Evolutionary conservation across 1,139 yeast genomes (phyloP).

Genomic region (Pneumocystis sp.): DNA sequence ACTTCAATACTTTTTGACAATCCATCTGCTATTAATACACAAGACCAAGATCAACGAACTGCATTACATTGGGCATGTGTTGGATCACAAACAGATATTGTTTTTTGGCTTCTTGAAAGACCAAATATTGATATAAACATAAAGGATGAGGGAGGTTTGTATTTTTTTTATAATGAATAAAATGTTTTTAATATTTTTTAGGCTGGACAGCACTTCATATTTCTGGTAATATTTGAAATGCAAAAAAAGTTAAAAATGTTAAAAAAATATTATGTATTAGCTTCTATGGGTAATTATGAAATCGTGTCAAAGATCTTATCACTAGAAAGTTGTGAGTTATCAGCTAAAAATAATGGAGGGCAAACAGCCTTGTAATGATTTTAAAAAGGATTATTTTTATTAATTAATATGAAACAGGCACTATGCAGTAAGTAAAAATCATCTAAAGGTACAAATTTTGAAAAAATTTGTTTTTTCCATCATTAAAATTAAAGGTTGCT

Average conservation of each 20-base stretch:
- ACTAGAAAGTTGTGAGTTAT: conserved; percentile 33
- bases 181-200: neutral
- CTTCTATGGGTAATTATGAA: conserved; percentile 52
- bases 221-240: conserved; percentile 5
- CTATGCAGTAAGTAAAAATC: conserved; percentile 41
- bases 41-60: conserved; percentile 63
- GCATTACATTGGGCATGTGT: conserved; percentile 88
- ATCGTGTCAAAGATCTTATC: conserved; percentile 35
- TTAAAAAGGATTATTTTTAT: neutral
- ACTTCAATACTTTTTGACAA: neutral
- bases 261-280: conserved; percentile 78
- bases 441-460: conserved; percentile 25
- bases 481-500: conserved; percentile 31
- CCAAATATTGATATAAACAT: conserved; percentile 49
- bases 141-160: conserved; percentile 43
- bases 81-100: conserved; percentile 40
- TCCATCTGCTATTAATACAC: neutral
- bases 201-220: neutral
- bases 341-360: conserved; percentile 48
- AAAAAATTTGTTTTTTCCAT: conserved; percentile 24
- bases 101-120: conserved; percentile 32
- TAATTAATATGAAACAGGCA: neutral
- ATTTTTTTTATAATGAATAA: neutral
- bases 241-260: conserved; percentile 1
- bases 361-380: conserved; percentile 68